Base-by-base conservation (phyloP, 1,139 yeast genomes). In the Geotrichum histeridarum region DNA sequence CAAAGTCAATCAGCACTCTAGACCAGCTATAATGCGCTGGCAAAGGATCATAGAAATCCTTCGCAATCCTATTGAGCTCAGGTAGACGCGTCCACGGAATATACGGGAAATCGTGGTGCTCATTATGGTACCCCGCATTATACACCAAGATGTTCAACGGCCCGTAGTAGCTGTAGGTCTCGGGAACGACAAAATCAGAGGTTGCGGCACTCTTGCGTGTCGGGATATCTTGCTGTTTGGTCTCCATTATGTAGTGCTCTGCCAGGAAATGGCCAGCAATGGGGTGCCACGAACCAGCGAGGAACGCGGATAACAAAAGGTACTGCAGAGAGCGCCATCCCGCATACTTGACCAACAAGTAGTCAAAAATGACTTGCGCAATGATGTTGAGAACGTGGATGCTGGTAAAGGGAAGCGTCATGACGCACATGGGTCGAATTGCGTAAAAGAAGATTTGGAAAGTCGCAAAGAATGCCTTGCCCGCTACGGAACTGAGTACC, bases 251-350 rank as follows among this genome's bases (percentile, higher is more conserved):
- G 67, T 90, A 90, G 68, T 90, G 97, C 68, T 90, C 97, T 6
- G 96, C 95, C 61, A 90, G 88, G 70, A 90, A 90, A 71, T 90
- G 97, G 18, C 96, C 97, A 1, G 97, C 95, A 62, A 90, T 84
- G 32, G 97, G 97, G 65, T 90, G 97, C 66, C 88, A 76, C 0
- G 95, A 87, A 1, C 97, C 96, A 0, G 96, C 96, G 54, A 90
- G 73, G 67, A 90, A 87, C 0, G 95, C 84, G 50, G 93, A 84
- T 70, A 85, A 74, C 43, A 89, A 67, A 61, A 90, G 80, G 68
- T 90, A 90, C 49, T 73, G 69, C 53, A 86, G 70, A 0, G 94
- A 71, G 58, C 81, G 79, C 75, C 77, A 70, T 0, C 95, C 94
- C 80, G 86, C 83, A 56, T 60, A 63, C 22, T 68, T 72, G 31